These are phyloP conservation scores for Trametes pubescens DNA, from an alignment of 1,284 basidiomycete genomes.

Conservation along the genomic window DNA sequence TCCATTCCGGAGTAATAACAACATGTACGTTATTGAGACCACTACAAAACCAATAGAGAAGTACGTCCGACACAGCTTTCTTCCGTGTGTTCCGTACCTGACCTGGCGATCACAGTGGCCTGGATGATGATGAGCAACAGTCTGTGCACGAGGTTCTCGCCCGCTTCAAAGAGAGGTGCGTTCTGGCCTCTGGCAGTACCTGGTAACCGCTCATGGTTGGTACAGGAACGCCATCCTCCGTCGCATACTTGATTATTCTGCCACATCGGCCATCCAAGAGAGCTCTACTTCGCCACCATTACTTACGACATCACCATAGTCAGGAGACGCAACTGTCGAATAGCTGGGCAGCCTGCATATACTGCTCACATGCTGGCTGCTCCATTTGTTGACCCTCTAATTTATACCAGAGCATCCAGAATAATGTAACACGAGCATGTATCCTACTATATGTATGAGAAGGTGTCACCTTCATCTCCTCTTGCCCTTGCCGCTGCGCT, in stretches of 20 bases:
- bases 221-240: conserved; percentile 66
- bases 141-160: conserved; percentile 58
- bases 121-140: conserved; percentile 46
- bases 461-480: conserved; percentile 30
- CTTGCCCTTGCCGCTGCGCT: conserved; percentile 40
- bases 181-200: conserved; percentile 1
- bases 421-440: conserved; percentile 27
- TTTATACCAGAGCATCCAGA: conserved; percentile 9
- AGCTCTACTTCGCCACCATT: conserved; percentile 11
- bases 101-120: conserved; percentile 26
- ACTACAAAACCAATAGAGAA: conserved; percentile 45
- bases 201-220: neutral
- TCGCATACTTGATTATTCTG: conserved; percentile 60
- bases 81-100: conserved; percentile 9
- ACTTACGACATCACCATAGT: conserved; percentile 13
- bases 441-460: conserved; percentile 14
- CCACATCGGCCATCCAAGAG: conserved; percentile 2
- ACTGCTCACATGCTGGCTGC: neutral
- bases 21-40: conserved; percentile 80
- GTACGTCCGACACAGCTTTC: conserved; percentile 32
- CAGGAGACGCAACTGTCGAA: conserved; percentile 2
- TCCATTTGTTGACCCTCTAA: neutral
- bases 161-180: conserved; percentile 72
- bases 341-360: neutral
- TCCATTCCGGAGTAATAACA: conserved; percentile 55